Percentiles rank a stretch among this genome's conserved stretches.
These are phyloP conservation scores for Dactylellina parvicollis DNA, from an alignment of 2,329 filamentous ascomycete genomes.

Conservation along the genomic window DNA sequence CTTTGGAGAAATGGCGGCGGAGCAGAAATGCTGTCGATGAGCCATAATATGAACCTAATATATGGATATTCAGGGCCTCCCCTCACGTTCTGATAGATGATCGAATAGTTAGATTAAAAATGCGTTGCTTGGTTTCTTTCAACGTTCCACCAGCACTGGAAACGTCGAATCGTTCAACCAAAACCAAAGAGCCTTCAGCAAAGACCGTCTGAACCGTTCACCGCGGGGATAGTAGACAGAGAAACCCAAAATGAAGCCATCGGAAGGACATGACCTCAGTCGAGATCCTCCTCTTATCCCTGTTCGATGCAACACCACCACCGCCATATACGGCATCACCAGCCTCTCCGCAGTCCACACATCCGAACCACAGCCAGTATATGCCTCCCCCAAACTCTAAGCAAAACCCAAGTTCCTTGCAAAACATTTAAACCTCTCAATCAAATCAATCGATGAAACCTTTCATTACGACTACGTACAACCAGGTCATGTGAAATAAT, in stretches of 20 bases:
- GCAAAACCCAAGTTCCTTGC: not conserved
- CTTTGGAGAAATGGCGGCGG: not conserved
- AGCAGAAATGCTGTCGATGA: conserved; percentile 7
- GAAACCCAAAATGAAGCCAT: not conserved
- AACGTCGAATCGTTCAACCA: no score
- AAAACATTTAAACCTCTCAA: not conserved
- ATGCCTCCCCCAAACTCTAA: no score
- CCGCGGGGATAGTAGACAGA: no score
- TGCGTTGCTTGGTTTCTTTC: no score
- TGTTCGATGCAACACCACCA: not conserved
- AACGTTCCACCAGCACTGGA: no score
- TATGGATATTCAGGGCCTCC: conserved; percentile 23
- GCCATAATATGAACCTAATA: conserved; percentile 4
- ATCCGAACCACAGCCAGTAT: conserved; percentile 3
- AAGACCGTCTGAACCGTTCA: no score
- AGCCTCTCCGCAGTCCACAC: not conserved
- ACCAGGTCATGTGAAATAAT: conserved; percentile 7
- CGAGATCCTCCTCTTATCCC: not conserved
- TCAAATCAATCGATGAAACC: not conserved
- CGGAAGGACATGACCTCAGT: not conserved
- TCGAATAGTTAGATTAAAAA: no score
- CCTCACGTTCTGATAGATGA: no score
- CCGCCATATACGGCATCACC: not conserved
- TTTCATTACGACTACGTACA: not conserved
- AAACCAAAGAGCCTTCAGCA: no score